Conservation (phyloP, 129 eudicot genomes). For the Smallanthus sonchifolius region DNA sequence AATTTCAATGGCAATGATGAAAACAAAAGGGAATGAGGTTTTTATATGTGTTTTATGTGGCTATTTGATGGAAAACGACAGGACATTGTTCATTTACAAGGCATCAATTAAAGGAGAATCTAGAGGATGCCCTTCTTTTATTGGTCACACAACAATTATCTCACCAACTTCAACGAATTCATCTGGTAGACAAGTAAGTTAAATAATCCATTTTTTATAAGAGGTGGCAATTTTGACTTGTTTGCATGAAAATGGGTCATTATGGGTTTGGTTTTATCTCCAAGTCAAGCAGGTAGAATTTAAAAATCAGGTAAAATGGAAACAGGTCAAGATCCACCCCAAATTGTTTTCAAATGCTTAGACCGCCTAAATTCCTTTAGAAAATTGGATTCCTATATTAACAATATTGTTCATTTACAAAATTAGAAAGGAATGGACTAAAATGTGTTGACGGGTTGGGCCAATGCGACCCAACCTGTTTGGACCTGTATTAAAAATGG, state of each 20-base stretch:
- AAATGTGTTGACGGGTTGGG: neutral
- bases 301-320: neutral
- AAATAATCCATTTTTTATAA: neutral
- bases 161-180: conserved; percentile 43
- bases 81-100: conserved; percentile 58
- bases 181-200: conserved; percentile 68
- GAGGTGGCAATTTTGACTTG: neutral
- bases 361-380: neutral
- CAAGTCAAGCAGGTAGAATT: neutral
- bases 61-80: conserved; percentile 39
- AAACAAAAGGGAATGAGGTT: conserved; percentile 45
- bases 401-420: neutral
- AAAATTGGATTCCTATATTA: neutral
- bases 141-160: conserved; percentile 58
- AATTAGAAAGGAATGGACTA: neutral
- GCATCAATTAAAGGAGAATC: conserved; percentile 37
- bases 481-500: neutral
- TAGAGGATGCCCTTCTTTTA: conserved; percentile 61
- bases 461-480: neutral
- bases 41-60: conserved; percentile 72
- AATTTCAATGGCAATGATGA: conserved; percentile 64
- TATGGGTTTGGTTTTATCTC: neutral
- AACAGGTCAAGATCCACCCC: neutral
- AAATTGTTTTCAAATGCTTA: neutral
- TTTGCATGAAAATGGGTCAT: neutral